Evolutionary conservation across 305 asterid genomes (phyloP).

Genomic region (Fraxinus xanthoxyloides): DNA sequence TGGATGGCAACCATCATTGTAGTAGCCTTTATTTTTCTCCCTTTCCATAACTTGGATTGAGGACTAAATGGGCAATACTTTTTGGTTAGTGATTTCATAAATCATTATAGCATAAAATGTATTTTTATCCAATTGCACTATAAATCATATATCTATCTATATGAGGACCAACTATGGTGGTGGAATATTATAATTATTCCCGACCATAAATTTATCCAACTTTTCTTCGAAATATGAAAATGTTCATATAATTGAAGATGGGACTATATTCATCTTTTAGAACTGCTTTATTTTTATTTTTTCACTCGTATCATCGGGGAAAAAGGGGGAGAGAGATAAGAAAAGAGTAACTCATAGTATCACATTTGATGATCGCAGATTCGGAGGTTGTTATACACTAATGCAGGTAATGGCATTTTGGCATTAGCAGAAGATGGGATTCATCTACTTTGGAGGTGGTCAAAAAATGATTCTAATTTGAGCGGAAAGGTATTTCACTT

Average conservation of each 20-base stretch:
- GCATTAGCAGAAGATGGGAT: conserved; percentile 66
- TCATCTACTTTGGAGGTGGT: conserved; percentile 73
- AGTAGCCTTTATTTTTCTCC: neutral
- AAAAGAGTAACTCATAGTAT: neutral
- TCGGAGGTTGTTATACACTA: conserved; percentile 64
- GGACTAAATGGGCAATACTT: neutral
- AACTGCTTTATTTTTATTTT: neutral
- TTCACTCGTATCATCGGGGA: neutral
- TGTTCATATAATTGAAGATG: neutral
- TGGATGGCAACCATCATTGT: neutral
- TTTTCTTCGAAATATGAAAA: neutral
- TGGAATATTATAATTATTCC: neutral
- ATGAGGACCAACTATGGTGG: neutral
- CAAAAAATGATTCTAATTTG: conserved; percentile 25
- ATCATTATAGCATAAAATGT: neutral
- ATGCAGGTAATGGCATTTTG: conserved; percentile 59
- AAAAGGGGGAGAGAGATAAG: neutral
- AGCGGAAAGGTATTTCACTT: conserved; percentile 39
- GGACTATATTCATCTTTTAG: neutral
- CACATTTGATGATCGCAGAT: conserved; percentile 47
- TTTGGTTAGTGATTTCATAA: neutral
- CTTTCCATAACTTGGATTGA: neutral
- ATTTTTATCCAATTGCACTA: neutral
- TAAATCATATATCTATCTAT: neutral
- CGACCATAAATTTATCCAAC: neutral